Evolutionary conservation across 495 filamentous ascomycete genomes (phyloP), one percentile per base, ranked within the genome.

Genomic region (Penicillium lagena): DNA sequence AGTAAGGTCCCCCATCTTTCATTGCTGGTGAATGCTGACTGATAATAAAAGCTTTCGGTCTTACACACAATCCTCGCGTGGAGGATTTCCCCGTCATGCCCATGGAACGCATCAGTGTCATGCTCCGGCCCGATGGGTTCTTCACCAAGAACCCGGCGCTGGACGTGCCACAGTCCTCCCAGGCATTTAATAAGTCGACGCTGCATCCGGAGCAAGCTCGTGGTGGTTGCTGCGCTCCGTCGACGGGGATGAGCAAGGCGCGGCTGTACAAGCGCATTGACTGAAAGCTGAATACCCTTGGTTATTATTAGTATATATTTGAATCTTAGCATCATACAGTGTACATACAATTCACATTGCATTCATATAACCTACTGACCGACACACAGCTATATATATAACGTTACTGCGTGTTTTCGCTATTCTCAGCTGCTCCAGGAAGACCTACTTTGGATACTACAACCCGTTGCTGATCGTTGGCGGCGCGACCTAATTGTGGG

Each of bases 131-230:
- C 0, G 78, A 77, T 31, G 84, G 85, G 27, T 89, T 89, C 70
- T 90, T 89, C 61, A 78, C 79, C 27, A 73, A 71, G 63, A 89
- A 89, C 53, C 86, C 86, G 4, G 82, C 83, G 11, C 44, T 88
- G 29, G 85, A 90, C 65, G 85, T 90, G n/a, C 77, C 83, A 17
- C 75, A 63, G 30, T 71, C 67, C 3, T 44, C 54, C 7, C 67
- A 71, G 49, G 32, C 51, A 3, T 71, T 68, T 42, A 71, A 71
- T 48, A 61, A 66, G 37, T 71, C 68, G 7, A 64, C 64, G 2
- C 58, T 70, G 6, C 61, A 67, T 38, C 52, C 54, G 29, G 39
- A 47, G 9, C 27, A 33, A 28, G 13, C 48, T 27, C 40, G 35
- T 32, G 39, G 46, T 12, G 57, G 59, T 34, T 70, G 62, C 44